Conservation (phyloP, 441 rosid species). For the Corymbia calophylla region DNA sequence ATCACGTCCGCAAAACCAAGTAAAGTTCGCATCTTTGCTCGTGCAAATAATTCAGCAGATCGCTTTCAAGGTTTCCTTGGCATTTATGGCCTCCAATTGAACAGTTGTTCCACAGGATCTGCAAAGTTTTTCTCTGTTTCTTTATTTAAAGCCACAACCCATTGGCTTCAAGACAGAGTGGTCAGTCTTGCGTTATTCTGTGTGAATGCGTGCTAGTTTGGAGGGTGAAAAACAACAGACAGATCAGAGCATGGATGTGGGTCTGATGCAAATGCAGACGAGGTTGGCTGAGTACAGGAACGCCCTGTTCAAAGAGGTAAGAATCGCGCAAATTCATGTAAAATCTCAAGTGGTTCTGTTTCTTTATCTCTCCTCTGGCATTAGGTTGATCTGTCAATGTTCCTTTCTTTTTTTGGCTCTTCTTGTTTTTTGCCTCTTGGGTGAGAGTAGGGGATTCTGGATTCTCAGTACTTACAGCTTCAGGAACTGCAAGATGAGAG, state of each 20-base stretch:
- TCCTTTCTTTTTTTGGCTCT: not conserved
- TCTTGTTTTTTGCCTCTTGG: not conserved
- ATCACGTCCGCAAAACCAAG: not conserved
- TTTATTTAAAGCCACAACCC: not conserved
- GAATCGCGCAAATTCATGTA: not conserved
- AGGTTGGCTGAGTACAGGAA: not conserved
- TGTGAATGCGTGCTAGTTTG: not conserved
- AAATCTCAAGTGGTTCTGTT: not conserved
- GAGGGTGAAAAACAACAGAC: not conserved
- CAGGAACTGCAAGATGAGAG: constrained; percentile 75
- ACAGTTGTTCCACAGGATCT: not conserved
- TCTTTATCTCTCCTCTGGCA: not conserved
- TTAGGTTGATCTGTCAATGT: not conserved
- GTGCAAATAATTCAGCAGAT: not conserved
- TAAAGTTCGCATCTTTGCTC: not conserved
- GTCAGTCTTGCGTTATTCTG: not conserved
- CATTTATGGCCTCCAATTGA: not conserved
- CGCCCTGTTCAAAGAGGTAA: constrained; percentile 1
- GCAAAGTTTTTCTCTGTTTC: not conserved
- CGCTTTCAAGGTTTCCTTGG: not conserved
- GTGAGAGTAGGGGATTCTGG: constrained; percentile 45
- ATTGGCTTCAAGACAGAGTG: not conserved
- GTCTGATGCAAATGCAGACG: not conserved
- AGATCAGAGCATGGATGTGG: constrained; percentile 3
- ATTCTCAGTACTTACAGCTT: constrained; percentile 65